Conservation (phyloP, 1,284 basidiomycete species). For the Apiotrichum mycotoxinovorans region DNA sequence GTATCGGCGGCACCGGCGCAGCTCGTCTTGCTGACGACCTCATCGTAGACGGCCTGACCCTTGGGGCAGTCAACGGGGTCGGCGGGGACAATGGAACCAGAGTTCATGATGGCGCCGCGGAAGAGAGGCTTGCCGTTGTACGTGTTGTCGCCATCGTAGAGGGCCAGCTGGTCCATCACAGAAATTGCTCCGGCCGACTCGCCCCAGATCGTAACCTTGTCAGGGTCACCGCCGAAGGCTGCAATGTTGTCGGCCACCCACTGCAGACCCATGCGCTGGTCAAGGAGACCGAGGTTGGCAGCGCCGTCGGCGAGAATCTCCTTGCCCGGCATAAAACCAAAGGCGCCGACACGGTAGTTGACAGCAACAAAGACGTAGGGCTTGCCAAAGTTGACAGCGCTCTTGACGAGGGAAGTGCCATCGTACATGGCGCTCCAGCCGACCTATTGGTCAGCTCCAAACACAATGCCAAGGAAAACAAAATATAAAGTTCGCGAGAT, state of each 20-base stretch:
- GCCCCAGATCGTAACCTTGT: slow-evolving; percentile 53
- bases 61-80: slow-evolving; percentile 15
- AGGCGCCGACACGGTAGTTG: slow-evolving; percentile 56
- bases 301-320: slow-evolving; percentile 54
- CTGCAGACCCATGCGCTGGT: slow-evolving; percentile 38
- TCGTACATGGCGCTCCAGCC: slow-evolving; percentile 22
- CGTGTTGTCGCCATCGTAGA: slow-evolving; percentile 53
- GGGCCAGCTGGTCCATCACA: slow-evolving; percentile 52
- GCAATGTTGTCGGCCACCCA: slow-evolving; percentile 43
- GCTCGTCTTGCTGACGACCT: slow-evolving; percentile 4
- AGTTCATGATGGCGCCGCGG: slow-evolving; percentile 44
- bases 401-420: slow-evolving; percentile 10
- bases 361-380: slow-evolving; percentile 59
- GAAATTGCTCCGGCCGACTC: slow-evolving; percentile 57
- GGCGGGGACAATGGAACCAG: slow-evolving; percentile 47
- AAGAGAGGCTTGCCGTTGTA: slow-evolving; percentile 52
- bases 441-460: slow-evolving; percentile 7
- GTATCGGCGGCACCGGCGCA: slow-evolving; percentile 50
- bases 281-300: slow-evolving; percentile 55
- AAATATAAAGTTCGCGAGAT: no score
- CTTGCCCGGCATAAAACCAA: slow-evolving; percentile 52
- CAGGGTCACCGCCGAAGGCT: slow-evolving; percentile 44
- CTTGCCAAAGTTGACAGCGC: slow-evolving; percentile 22
- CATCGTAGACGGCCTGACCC: slow-evolving; percentile 17
- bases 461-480: no score